A percentile compares a stretch with the other conserved stretches of the same genome.
phyloP scores from a whole-genome alignment of 2,329 filamentous ascomycete genomes.

The Trichoderma koningii region DNA sequence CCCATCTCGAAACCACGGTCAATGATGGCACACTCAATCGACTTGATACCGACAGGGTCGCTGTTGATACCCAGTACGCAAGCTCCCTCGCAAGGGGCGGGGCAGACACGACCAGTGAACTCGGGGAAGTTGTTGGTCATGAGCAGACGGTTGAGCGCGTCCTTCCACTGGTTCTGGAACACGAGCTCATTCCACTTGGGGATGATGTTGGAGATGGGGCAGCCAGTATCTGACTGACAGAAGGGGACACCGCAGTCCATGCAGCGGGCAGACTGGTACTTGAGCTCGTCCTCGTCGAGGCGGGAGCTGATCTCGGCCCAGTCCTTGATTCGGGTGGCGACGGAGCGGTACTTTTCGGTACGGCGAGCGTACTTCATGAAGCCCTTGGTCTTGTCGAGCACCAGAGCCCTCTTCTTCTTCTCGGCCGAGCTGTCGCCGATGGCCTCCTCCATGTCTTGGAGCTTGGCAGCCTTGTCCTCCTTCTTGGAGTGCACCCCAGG shows the following conservation, averaged over 20 bases:
- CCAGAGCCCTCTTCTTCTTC: conserved; percentile 89
- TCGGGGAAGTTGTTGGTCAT: conserved; percentile 99
- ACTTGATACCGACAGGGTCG: conserved; percentile 97
- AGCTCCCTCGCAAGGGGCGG: conserved; percentile 92
- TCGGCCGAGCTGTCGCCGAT: conserved; percentile 80
- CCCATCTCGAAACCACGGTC: conserved; percentile 97
- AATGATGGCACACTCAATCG: conserved; percentile 96
- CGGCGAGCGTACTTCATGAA: conserved; percentile 98
- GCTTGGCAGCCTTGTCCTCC: conserved; percentile 68
- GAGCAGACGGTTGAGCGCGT: conserved; percentile 85
- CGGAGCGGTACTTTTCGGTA: conserved; percentile 87
- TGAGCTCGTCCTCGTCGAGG: conserved; percentile 89
- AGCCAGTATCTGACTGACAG: conserved; percentile 94
- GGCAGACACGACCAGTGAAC: conserved; percentile 95
- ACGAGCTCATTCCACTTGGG: conserved; percentile 94
- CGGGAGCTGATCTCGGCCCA: conserved; percentile 90
- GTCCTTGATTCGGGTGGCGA: conserved; percentile 82
- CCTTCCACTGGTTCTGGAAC: conserved; percentile 76
- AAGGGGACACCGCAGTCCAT: conserved; percentile 99
- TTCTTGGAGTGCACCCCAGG: conserved; percentile 65
- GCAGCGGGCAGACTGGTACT: conserved; percentile 94
- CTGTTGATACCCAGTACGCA: conserved; percentile 97
- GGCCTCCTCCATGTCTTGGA: conserved; percentile 88
- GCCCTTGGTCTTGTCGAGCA: conserved; percentile 95
- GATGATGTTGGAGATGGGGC: conserved; percentile 96